These are phyloP conservation scores for Pythium scleroteichum DNA, from an alignment of 352 stramenopile species.

Conservation along the genomic window DNA sequence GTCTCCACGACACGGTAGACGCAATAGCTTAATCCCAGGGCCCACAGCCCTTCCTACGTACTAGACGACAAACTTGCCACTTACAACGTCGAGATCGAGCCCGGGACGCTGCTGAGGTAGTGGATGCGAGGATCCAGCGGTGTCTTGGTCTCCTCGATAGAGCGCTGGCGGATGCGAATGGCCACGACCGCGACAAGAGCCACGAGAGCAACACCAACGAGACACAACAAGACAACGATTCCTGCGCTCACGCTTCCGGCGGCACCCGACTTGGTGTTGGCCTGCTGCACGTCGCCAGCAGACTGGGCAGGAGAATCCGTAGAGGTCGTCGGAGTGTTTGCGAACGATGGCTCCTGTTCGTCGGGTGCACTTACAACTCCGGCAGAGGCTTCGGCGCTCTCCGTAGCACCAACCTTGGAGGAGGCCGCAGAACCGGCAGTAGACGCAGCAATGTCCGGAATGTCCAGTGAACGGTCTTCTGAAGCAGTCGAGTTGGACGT, in stretches of 20 bases:
- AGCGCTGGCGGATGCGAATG: slow-evolving; percentile 41
- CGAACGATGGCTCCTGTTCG: slow-evolving; percentile 5
- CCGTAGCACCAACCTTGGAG: not conserved
- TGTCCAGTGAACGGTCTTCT: slow-evolving; percentile 13
- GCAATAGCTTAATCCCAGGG: too few species aligned
- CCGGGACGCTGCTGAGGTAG: slow-evolving; percentile 23
- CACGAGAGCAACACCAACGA: slow-evolving; percentile 44
- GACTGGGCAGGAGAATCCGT: slow-evolving; percentile 9
- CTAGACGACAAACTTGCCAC: too few species aligned
- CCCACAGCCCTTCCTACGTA: too few species aligned
- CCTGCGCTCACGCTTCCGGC: slow-evolving; percentile 25
- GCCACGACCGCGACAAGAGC: slow-evolving; percentile 41
- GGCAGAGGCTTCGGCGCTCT: slow-evolving; percentile 7
- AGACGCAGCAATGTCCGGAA: slow-evolving; percentile 1
- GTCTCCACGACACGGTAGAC: too few species aligned
- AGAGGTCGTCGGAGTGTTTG: slow-evolving; percentile 12
- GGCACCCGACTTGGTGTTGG: slow-evolving; percentile 33
- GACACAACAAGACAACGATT: slow-evolving; percentile 39
- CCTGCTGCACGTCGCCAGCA: slow-evolving; percentile 18
- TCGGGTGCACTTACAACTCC: not conserved
- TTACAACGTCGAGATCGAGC: slow-evolving; percentile 13
- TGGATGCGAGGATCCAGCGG: slow-evolving; percentile 34
- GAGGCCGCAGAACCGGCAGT: slow-evolving; percentile 1
- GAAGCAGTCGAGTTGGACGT: slow-evolving; percentile 1
- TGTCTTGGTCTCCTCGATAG: slow-evolving; percentile 43